Conservation (phyloP, 768 basidiomycete species). For the Erythrobasidium yunnanense region DNA sequence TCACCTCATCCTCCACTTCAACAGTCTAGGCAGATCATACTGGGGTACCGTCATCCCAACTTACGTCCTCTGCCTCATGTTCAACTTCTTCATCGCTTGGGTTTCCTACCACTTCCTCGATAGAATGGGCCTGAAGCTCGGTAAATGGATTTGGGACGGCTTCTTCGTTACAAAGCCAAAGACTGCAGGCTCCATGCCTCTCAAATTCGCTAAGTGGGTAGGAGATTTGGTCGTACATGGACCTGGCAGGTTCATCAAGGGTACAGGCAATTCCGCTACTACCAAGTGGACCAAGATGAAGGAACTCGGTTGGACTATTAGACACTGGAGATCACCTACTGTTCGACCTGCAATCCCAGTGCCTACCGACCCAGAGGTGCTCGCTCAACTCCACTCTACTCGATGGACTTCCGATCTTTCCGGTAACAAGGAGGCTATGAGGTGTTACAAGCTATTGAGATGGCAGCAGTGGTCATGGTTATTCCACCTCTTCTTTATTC, state of each 20-base stretch:
- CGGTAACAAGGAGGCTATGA: conserved; percentile 37
- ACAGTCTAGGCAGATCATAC: conserved; percentile 32
- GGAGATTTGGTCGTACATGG: conserved; percentile 32
- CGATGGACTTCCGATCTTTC: conserved; percentile 38
- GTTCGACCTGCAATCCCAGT: conserved; percentile 36
- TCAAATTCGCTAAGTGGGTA: conserved; percentile 33
- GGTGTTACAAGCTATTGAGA: conserved; percentile 35
- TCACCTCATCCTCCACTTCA: conserved; percentile 37
- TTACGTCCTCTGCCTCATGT: conserved; percentile 38
- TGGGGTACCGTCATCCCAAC: conserved; percentile 38
- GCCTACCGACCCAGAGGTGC: conserved; percentile 39
- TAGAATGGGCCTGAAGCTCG: conserved; percentile 39
- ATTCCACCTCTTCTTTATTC: conserved; percentile 39
- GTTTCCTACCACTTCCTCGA: conserved; percentile 40
- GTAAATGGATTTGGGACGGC: conserved; percentile 41
- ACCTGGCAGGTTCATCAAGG: conserved; percentile 29
- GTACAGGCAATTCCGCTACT: conserved; percentile 6
- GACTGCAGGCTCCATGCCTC: conserved; percentile 35
- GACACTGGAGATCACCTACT: conserved; percentile 39
- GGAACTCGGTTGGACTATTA: conserved; percentile 28
- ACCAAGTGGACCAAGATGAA: conserved; percentile 25
- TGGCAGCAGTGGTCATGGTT: conserved; percentile 39
- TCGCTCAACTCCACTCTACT: conserved; percentile 40
- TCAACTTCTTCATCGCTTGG: conserved; percentile 40
- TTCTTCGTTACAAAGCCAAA: conserved; percentile 40